Conservation (phyloP, 2,329 filamentous ascomycete genomes). For the Neurospora crassa region DNA sequence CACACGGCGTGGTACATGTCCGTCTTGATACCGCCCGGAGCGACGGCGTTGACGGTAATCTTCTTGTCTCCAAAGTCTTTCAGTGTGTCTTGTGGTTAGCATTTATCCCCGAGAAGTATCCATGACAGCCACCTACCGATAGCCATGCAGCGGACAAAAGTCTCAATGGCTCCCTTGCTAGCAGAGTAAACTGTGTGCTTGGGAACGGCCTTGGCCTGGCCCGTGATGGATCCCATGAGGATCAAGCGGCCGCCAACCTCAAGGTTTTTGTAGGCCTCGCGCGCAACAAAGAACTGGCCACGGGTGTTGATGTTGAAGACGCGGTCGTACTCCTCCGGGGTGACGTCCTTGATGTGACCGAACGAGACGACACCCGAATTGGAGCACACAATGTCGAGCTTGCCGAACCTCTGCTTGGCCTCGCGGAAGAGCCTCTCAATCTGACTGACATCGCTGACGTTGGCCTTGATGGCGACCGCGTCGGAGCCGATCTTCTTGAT, state of each 20-base stretch:
- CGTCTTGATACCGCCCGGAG: conserved; percentile 54
- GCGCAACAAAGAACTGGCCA: conserved; percentile 64
- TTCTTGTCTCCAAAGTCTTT: conserved; percentile 52
- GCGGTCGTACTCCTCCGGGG: conserved; percentile 62
- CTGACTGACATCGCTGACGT: conserved; percentile 55
- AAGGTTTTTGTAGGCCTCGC: conserved; percentile 60
- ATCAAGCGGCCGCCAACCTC: conserved; percentile 61
- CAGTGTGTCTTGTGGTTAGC: neutral
- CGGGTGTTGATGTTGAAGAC: conserved; percentile 60
- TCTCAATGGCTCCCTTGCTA: conserved; percentile 64
- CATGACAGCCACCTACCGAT: conserved; percentile 13
- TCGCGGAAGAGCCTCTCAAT: conserved; percentile 54
- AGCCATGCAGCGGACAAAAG: conserved; percentile 60
- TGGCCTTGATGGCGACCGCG: conserved; percentile 43
- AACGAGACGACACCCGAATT: conserved; percentile 62
- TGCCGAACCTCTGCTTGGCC: conserved; percentile 53
- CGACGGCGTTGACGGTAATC: conserved; percentile 55
- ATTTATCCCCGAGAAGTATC: neutral
- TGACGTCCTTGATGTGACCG: conserved; percentile 58
- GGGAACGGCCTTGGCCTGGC: conserved; percentile 57
- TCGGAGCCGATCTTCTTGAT: conserved; percentile 57
- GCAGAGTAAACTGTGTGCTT: conserved; percentile 67
- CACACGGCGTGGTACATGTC: conserved; percentile 57
- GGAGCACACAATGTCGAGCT: conserved; percentile 60
- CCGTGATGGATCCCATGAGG: conserved; percentile 63